Percentiles rank a stretch among this genome's conserved stretches.
These are phyloP conservation scores for Colletotrichum higginsianum DNA, from an alignment of 2,329 filamentous ascomycete genomes.

Conservation along the genomic window DNA sequence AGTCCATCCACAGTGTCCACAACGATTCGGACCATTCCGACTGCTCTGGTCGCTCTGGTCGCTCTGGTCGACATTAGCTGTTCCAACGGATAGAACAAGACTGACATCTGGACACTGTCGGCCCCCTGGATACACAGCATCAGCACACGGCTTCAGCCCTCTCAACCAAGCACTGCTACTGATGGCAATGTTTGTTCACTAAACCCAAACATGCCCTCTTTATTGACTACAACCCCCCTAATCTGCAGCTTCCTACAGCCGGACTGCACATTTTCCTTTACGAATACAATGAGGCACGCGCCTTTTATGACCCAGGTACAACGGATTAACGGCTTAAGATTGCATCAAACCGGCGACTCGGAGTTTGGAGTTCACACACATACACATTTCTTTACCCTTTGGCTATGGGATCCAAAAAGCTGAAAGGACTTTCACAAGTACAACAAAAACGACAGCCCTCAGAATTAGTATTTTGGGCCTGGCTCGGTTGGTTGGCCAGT, in stretches of 20 bases:
- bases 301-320: slow-evolving; percentile 36
- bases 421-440: slow-evolving; percentile 28
- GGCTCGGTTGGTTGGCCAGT: slow-evolving; percentile 29
- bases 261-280: slow-evolving; percentile 25
- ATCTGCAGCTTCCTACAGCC: slow-evolving; percentile 6
- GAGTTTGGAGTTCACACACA: slow-evolving; percentile 41
- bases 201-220: neutral
- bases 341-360: slow-evolving; percentile 43
- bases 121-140: slow-evolving; percentile 7
- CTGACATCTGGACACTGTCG: no score
- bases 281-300: slow-evolving; percentile 31
- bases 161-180: neutral
- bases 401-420: slow-evolving; percentile 23
- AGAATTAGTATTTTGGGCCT: slow-evolving; percentile 33
- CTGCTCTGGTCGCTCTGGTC: neutral
- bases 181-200: neutral
- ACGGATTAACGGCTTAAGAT: slow-evolving; percentile 43
- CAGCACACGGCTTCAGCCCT: neutral
- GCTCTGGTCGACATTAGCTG: slow-evolving; percentile 35
- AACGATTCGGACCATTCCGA: slow-evolving; percentile 37
- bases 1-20: slow-evolving; percentile 52
- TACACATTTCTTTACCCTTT: slow-evolving; percentile 30
- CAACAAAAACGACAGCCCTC: slow-evolving; percentile 24
- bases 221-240: slow-evolving; percentile 19
- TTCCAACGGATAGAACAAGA: neutral